These are phyloP conservation scores for Arctostaphylos glauca DNA, from an alignment of 148 eudicot genomes.

Conservation along the genomic window DNA sequence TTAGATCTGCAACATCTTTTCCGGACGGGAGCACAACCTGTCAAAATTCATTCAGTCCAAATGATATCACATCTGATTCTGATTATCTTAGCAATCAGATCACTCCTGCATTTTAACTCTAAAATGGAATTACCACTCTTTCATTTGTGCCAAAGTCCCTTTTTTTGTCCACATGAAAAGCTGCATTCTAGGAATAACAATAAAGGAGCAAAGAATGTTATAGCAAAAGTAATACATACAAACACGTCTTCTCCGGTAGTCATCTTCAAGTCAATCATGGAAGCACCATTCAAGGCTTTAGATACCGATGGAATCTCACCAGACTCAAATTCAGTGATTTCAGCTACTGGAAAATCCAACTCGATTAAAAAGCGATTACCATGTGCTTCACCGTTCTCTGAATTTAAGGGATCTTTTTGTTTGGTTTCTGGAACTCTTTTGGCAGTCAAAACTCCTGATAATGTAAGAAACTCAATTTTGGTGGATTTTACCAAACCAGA, in stretches of 20 bases:
- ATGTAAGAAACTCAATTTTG: slow-evolving; percentile 61
- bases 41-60: not conserved
- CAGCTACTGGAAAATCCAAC: slow-evolving; percentile 62
- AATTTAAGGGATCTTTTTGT: slow-evolving; percentile 7
- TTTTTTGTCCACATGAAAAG: not conserved
- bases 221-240: slow-evolving; percentile 31
- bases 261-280: slow-evolving; percentile 47
- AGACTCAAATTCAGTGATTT: slow-evolving; percentile 32
- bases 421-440: slow-evolving; percentile 39
- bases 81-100: not conserved
- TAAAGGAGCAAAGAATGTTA: not conserved
- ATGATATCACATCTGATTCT: not conserved
- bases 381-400: slow-evolving; percentile 11
- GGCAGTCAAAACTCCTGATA: slow-evolving; percentile 70
- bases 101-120: not conserved
- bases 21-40: slow-evolving; percentile 73
- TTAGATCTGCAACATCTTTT: slow-evolving; percentile 44
- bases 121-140: no score
- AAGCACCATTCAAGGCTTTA: slow-evolving; percentile 39
- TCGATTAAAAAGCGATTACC: slow-evolving; percentile 49
- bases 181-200: not conserved
- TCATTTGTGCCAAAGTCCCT: not conserved
- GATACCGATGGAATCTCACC: slow-evolving; percentile 41
- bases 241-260: slow-evolving; percentile 51
- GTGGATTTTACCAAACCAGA: slow-evolving; percentile 50